Base-by-base conservation (phyloP, 176 grass and related monocot genomes). In the Carex cristatella region DNA sequence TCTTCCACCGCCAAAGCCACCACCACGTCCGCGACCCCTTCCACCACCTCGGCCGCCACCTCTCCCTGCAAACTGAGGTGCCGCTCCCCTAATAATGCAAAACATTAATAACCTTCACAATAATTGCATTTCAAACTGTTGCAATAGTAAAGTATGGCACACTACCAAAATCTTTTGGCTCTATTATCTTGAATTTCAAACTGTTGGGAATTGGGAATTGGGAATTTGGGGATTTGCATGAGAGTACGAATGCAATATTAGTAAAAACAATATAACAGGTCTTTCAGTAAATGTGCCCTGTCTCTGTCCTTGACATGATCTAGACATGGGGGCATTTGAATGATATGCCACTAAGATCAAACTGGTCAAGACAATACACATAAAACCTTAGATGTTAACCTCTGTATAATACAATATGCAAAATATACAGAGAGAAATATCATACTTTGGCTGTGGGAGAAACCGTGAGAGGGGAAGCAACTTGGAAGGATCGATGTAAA, bases 391-490 rank as follows among this genome's bases (percentile, higher is more conserved):
- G 4, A 48, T 65, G 18, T 40, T 27, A 32, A 37, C 31, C 31
- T 44, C 37, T 42, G 32, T 7, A 38, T 35, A 65, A 27, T 63
- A 61, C 10, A 44, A 11, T 54, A 48, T 64, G 68, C 0, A 6
- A 61, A 85, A 84, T 28, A 14, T 76, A 16, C 40, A 67, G 40
- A 4, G 4, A 88, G 51, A 79, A 53, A 31, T n/a, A 66, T 62
- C 81, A 30, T 99, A 99, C 93, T 99, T 99, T 79, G 97, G 97
- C 79, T 88, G 94, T 3, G 87, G 84, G 48, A 99, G 90, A 87
- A 99, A 99, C 55, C 91, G 91, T 59, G 97, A 82, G 13, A 99
- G 94, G 5, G 97, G 97, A 74, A 99, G 82, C 85, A 99, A 79
- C 76, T 96, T 94, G 71, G 92, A 88, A 61, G 97, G 97, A 62